These are phyloP conservation scores for Rhododendron vialii DNA, from an alignment of 148 eudicot species.

Conservation along the genomic window DNA sequence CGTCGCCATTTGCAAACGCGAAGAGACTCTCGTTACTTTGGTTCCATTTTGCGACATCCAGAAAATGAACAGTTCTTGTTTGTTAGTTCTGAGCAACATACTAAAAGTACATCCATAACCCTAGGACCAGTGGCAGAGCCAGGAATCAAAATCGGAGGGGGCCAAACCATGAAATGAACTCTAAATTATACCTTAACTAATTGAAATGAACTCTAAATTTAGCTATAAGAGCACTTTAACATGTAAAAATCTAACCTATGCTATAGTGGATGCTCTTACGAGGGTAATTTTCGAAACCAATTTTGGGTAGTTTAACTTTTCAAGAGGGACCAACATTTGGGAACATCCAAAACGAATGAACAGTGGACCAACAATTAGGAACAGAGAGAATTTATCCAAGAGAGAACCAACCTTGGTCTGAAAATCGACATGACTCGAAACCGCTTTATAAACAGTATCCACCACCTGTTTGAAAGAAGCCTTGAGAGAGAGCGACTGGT, in stretches of 20 bases:
- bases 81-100: not conserved
- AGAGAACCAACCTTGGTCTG: slow-evolving; percentile 45
- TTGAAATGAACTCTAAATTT: no score
- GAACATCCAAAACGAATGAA: no score
- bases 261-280: no score
- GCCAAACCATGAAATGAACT: no score
- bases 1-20: not conserved
- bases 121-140: no score
- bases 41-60: not conserved
- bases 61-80: not conserved
- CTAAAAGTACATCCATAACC: no score
- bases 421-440: slow-evolving; percentile 64
- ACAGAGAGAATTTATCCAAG: not conserved
- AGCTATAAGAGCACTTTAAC: not conserved
- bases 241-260: not conserved
- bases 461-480: slow-evolving; percentile 49
- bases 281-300: no score
- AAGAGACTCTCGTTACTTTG: not conserved
- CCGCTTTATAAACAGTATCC: slow-evolving; percentile 50
- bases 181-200: not conserved
- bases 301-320: not conserved
- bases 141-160: no score
- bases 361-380: no score
- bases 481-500: slow-evolving; percentile 42
- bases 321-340: no score